These are phyloP conservation scores for Tolypocladium paradoxum DNA, from an alignment of 2,329 filamentous ascomycete species.

Conservation along the genomic window DNA sequence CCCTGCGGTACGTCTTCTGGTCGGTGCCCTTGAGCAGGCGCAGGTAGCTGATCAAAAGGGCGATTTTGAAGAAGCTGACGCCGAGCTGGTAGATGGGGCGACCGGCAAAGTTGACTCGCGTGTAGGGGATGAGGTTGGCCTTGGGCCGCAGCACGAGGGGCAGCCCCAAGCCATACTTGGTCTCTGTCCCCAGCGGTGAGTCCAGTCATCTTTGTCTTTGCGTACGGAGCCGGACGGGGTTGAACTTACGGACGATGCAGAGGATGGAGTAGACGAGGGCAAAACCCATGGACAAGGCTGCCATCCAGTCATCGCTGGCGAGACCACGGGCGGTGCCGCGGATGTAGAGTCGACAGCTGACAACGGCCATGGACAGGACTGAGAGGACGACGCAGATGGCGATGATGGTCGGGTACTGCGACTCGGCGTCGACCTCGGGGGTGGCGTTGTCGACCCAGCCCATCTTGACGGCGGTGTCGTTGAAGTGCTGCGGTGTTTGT, in stretches of 20 bases:
- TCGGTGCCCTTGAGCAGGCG: slow-evolving; percentile 37
- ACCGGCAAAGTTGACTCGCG: slow-evolving; percentile 39
- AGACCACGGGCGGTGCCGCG: slow-evolving; percentile 30
- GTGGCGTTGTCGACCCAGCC: slow-evolving; percentile 40
- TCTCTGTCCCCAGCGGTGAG: slow-evolving; percentile 26
- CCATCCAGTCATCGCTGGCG: slow-evolving; percentile 35
- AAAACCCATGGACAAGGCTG: slow-evolving; percentile 29
- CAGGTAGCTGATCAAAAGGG: slow-evolving; percentile 40
- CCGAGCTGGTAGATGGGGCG: slow-evolving; percentile 44
- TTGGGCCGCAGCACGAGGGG: slow-evolving; percentile 31
- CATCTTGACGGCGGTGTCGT: slow-evolving; percentile 19
- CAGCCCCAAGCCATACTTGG: slow-evolving; percentile 40
- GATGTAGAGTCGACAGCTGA: slow-evolving; percentile 30
- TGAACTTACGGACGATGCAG: slow-evolving; percentile 35
- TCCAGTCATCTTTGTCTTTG: background rate
- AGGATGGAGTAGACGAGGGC: slow-evolving; percentile 37
- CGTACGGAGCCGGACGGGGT: background rate
- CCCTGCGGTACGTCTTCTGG: slow-evolving; percentile 28
- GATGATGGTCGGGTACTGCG: slow-evolving; percentile 37
- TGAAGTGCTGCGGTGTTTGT: background rate
- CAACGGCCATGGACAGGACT: slow-evolving; percentile 28
- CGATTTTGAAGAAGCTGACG: slow-evolving; percentile 46
- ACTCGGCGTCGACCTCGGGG: slow-evolving; percentile 32
- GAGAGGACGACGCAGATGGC: slow-evolving; percentile 36
- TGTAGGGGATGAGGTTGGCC: slow-evolving; percentile 32